Conservation (phyloP, 495 filamentous ascomycete genomes). For the Aspergillus kassunensis region DNA sequence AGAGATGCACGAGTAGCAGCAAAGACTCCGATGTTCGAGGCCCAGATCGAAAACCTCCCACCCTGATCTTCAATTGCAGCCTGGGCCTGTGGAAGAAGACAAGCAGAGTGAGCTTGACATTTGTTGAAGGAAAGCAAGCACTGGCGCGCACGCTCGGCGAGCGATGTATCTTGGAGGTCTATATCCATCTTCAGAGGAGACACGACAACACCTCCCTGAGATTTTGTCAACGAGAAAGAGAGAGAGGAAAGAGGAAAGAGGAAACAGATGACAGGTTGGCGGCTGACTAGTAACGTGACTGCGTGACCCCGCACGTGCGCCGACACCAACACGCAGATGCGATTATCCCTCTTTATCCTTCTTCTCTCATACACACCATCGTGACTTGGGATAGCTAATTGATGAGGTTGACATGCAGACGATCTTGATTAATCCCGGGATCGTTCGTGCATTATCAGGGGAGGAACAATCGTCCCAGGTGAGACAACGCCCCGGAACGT, state of each 20-base stretch:
- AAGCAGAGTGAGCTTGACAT: slow-evolving; percentile 1
- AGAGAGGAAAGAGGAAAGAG: background rate
- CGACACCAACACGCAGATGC: background rate
- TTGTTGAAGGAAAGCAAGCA: slow-evolving; percentile 6
- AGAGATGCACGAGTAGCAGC: background rate
- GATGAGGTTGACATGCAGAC: background rate
- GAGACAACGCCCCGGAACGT: background rate
- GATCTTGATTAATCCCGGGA: background rate
- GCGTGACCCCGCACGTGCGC: background rate
- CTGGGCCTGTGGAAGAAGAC: background rate
- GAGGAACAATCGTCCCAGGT: background rate
- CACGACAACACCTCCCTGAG: background rate
- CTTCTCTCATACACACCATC: background rate
- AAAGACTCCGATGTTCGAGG: slow-evolving; percentile 9
- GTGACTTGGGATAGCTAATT: background rate
- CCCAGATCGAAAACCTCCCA: slow-evolving; percentile 10
- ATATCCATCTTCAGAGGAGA: background rate
- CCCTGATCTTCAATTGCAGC: slow-evolving; percentile 10
- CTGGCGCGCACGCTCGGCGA: background rate
- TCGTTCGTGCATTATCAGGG: background rate
- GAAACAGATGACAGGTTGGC: background rate
- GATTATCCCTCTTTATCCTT: background rate
- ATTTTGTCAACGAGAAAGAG: background rate
- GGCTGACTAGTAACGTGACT: background rate
- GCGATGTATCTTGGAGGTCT: background rate